These are phyloP conservation scores for Bisporella sp. DNA, from an alignment of 2,329 filamentous ascomycete genomes.

Conservation along the genomic window DNA sequence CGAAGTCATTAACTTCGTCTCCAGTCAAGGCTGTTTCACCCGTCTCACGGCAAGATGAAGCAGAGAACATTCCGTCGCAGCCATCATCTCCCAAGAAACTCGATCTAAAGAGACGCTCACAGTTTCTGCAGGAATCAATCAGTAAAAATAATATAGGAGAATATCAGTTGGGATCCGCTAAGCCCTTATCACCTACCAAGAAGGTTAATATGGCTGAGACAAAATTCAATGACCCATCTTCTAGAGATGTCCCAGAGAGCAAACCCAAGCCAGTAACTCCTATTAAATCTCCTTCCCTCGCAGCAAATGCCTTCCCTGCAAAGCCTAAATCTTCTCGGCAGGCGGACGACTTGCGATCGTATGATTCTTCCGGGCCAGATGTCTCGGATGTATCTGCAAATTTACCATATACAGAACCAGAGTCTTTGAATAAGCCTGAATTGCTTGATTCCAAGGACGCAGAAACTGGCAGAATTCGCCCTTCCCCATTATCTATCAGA, in stretches of 20 bases:
- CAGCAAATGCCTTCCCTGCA: neutral
- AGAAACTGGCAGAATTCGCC: slow-evolving; percentile 12
- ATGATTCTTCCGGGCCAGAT: neutral
- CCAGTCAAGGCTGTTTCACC: neutral
- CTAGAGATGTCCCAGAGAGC: slow-evolving; percentile 5
- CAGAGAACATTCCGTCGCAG: slow-evolving; percentile 30
- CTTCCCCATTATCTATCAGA: slow-evolving; percentile 11
- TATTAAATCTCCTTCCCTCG: slow-evolving; percentile 16
- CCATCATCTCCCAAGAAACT: slow-evolving; percentile 51
- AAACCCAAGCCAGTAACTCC: slow-evolving; percentile 17
- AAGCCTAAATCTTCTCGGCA: neutral
- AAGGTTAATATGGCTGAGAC: slow-evolving; percentile 23
- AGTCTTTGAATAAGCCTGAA: slow-evolving; percentile 2
- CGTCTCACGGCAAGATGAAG: slow-evolving; percentile 12
- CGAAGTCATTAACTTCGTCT: neutral
- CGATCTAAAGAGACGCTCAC: slow-evolving; percentile 51
- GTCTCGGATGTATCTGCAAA: neutral
- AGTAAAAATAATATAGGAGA: slow-evolving; percentile 17
- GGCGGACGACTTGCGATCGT: neutral
- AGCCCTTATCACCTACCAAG: slow-evolving; percentile 23
- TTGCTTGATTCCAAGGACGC: neutral
- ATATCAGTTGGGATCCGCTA: slow-evolving; percentile 22
- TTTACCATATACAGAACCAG: neutral
- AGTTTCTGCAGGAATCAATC: slow-evolving; percentile 42
- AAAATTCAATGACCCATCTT: slow-evolving; percentile 12